Evolutionary conservation across 495 filamentous ascomycete species (phyloP).

Genomic region (Jackrogersella minutella): DNA sequence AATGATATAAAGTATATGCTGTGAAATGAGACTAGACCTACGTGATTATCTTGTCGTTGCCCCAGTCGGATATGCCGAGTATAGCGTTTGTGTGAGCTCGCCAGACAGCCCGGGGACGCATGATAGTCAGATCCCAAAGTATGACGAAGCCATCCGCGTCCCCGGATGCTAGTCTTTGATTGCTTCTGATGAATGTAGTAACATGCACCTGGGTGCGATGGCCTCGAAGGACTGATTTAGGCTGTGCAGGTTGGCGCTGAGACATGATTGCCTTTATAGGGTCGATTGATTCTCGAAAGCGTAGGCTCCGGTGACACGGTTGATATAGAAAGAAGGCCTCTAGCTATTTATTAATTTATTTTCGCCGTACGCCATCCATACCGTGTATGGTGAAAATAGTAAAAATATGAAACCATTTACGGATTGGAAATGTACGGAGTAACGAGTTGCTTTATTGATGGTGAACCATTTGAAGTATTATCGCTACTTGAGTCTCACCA

Average conservation of each 20-base stretch:
- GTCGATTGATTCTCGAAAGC: not conserved
- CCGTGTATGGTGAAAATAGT: too few species aligned
- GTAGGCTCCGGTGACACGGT: not conserved
- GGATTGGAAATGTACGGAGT: not conserved
- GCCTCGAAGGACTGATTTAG: slow-evolving; percentile 86
- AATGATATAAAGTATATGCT: slow-evolving; percentile 6
- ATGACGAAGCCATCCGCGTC: slow-evolving; percentile 92
- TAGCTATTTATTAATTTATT: not conserved
- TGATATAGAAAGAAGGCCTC: slow-evolving; percentile 1
- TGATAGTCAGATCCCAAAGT: slow-evolving; percentile 82
- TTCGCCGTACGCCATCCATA: not conserved
- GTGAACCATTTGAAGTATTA: too few species aligned
- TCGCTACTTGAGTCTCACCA: not conserved
- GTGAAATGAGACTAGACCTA: slow-evolving; percentile 57
- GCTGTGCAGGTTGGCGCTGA: slow-evolving; percentile 65
- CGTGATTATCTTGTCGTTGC: slow-evolving; percentile 71
- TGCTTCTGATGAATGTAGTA: slow-evolving; percentile 73
- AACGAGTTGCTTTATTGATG: not conserved
- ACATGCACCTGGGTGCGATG: slow-evolving; percentile 84
- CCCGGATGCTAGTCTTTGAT: slow-evolving; percentile 81
- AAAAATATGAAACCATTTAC: not conserved
- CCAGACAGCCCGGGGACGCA: slow-evolving; percentile 87
- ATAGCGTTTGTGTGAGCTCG: slow-evolving; percentile 82
- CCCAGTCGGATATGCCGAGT: slow-evolving; percentile 77
- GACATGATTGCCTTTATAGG: slow-evolving; percentile 29